Conservation (phyloP, 2,329 filamentous ascomycete genomes). For the Colletotrichum navitas region DNA sequence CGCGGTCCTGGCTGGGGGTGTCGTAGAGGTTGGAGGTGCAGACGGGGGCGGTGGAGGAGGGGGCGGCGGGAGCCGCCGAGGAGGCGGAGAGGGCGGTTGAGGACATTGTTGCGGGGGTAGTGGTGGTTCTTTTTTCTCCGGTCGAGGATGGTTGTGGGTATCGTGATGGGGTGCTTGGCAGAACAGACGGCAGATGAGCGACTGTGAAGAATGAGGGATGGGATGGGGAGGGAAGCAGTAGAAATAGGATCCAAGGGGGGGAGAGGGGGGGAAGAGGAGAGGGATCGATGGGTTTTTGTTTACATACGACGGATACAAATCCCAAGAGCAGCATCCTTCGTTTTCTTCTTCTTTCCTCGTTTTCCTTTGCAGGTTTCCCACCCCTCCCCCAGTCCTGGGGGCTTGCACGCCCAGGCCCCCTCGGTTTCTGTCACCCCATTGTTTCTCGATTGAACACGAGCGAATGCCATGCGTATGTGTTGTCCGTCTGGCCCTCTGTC, state of each 20-base stretch:
- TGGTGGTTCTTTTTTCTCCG: too few relatives aligned
- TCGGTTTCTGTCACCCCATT: slow-evolving; percentile 11
- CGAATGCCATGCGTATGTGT: background rate
- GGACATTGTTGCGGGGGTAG: slow-evolving; percentile 15
- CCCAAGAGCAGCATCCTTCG: background rate
- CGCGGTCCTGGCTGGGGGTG: slow-evolving; percentile 58
- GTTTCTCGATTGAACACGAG: slow-evolving; percentile 28
- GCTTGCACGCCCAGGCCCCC: background rate
- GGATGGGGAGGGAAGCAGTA: too few relatives aligned
- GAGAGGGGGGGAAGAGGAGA: background rate
- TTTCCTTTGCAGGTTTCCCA: background rate
- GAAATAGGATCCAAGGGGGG: background rate
- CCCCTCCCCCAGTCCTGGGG: background rate
- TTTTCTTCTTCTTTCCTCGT: background rate
- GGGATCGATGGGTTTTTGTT: slow-evolving; percentile 6
- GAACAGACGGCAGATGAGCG: background rate
- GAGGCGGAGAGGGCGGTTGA: slow-evolving; percentile 21
- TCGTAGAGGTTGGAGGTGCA: slow-evolving; percentile 51
- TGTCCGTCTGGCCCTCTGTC: background rate
- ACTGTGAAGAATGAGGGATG: background rate
- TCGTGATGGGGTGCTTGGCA: too few relatives aligned
- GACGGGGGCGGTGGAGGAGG: slow-evolving; percentile 5
- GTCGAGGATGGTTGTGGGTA: too few relatives aligned
- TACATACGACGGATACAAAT: background rate
- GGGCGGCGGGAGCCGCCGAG: slow-evolving; percentile 12